Percentiles rank a stretch among this genome's conserved stretches.
These are phyloP conservation scores for Cajanus cajan DNA, from an alignment of 306 rosid species.

Conservation along the genomic window DNA sequence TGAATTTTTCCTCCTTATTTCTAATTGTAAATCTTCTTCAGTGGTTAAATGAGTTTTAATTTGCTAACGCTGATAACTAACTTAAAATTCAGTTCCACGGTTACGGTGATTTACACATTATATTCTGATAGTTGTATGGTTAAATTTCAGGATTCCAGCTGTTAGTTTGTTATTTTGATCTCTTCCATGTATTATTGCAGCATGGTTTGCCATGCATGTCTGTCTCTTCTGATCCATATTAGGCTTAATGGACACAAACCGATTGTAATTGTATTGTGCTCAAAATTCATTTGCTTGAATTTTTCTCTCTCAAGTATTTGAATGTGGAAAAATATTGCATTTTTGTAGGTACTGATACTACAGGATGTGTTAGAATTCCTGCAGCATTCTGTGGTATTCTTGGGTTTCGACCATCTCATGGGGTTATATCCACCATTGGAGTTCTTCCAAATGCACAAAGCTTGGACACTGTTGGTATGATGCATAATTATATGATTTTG, in stretches of 20 bases:
- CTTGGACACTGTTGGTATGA: conserved; percentile 80
- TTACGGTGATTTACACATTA: conserved; percentile 6
- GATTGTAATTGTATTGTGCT: not conserved
- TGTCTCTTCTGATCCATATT: conserved; percentile 6
- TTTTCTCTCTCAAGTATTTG: conserved; percentile 5
- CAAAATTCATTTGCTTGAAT: not conserved
- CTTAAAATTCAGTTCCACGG: not conserved
- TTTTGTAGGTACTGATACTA: conserved; percentile 75
- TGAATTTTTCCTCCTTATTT: not conserved
- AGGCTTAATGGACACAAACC: not conserved
- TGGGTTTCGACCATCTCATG: conserved; percentile 84
- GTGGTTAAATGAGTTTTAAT: not conserved
- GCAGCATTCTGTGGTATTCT: conserved; percentile 79
- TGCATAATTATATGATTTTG: conserved; percentile 2
- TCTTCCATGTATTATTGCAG: conserved; percentile 10
- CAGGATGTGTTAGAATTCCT: conserved; percentile 79
- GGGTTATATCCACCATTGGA: conserved; percentile 63
- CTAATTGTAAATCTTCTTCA: not conserved
- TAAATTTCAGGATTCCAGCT: conserved; percentile 6
- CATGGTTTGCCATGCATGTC: not conserved
- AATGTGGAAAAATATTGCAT: conserved; percentile 12
- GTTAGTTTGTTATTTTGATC: conserved; percentile 21
- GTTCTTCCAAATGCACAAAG: conserved; percentile 77
- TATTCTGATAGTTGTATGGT: not conserved
- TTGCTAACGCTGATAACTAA: not conserved